Conservation (phyloP, 2,329 filamentous ascomycete species). For the Elsinoe fawcettii region DNA sequence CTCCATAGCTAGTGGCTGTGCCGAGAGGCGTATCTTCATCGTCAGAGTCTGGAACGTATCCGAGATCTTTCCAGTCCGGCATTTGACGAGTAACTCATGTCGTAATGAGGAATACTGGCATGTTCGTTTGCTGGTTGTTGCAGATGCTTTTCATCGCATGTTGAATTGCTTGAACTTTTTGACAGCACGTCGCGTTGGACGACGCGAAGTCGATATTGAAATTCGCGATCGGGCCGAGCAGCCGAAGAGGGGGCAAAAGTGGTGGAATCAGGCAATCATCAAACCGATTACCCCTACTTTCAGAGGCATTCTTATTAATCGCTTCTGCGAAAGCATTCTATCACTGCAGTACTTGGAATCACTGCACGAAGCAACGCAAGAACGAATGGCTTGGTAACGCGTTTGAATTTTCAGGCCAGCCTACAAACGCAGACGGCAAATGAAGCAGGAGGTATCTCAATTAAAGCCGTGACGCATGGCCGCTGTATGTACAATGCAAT, state of each 20-base stretch:
- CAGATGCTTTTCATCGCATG: not conserved
- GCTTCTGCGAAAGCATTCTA: too few species aligned
- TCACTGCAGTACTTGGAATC: too few species aligned
- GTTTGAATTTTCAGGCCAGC: constrained; percentile 8
- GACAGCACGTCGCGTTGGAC: not conserved
- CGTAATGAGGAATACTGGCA: not conserved
- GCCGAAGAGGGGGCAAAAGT: not conserved
- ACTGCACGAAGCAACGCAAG: not conserved
- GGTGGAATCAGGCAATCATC: not conserved
- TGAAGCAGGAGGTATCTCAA: constrained; percentile 11
- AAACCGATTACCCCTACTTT: not conserved
- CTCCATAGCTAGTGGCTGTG: not conserved
- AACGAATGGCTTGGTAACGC: not conserved
- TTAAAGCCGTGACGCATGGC: constrained; percentile 3
- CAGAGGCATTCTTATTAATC: too few species aligned
- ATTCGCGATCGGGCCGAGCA: not conserved
- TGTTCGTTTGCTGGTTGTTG: not conserved
- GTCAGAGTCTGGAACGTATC: constrained; percentile 46
- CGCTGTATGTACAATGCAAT: constrained; percentile 12
- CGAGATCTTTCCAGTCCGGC: constrained; percentile 43
- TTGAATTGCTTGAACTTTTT: not conserved
- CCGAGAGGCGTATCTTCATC: constrained; percentile 34
- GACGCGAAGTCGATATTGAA: constrained; percentile 4
- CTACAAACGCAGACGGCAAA: constrained; percentile 6
- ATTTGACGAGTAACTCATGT: constrained; percentile 31